Evolutionary conservation across 306 rosid genomes (phyloP).

Genomic region (Hylodesmum podocarpum): DNA sequence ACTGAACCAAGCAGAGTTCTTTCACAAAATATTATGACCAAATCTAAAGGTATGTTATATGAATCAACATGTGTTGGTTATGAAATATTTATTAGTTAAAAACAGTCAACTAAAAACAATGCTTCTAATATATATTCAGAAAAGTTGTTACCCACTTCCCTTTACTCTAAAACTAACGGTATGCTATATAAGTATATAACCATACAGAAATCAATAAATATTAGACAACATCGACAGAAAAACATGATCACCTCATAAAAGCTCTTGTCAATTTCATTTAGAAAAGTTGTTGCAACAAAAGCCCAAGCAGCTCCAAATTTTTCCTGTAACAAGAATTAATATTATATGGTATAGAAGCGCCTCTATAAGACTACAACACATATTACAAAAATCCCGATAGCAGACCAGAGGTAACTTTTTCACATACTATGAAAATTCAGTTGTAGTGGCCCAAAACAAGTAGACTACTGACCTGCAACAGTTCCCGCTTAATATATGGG

Average conservation of each 20-base stretch:
- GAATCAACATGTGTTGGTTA: background rate
- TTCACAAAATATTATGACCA: background rate
- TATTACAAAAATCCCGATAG: background rate
- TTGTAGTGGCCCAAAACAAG: conserved; percentile 10
- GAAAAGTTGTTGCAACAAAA: conserved; percentile 71
- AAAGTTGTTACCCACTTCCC: conserved; percentile 37
- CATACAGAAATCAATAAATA: conserved; percentile 4
- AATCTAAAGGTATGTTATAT: background rate
- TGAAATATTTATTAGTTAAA: background rate
- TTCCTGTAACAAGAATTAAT: conserved; percentile 55
- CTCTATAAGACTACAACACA: background rate
- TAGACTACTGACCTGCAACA: conserved; percentile 61
- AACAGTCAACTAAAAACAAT: background rate
- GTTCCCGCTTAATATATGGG: conserved; percentile 74
- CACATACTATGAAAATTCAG: conserved; percentile 16
- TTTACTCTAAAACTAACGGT: background rate
- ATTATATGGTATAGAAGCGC: background rate
- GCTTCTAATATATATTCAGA: conserved; percentile 43
- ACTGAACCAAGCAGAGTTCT: background rate
- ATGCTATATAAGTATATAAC: background rate
- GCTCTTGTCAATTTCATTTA: conserved; percentile 63
- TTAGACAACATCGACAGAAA: background rate
- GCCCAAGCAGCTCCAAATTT: conserved; percentile 82
- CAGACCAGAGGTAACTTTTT: conserved; percentile 19
- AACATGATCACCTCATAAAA: conserved; percentile 64